Evolutionary conservation across 2,329 filamentous ascomycete species (phyloP), one percentile per base, ranked within the genome.

Genomic region (Calonectria hawksworthii): DNA sequence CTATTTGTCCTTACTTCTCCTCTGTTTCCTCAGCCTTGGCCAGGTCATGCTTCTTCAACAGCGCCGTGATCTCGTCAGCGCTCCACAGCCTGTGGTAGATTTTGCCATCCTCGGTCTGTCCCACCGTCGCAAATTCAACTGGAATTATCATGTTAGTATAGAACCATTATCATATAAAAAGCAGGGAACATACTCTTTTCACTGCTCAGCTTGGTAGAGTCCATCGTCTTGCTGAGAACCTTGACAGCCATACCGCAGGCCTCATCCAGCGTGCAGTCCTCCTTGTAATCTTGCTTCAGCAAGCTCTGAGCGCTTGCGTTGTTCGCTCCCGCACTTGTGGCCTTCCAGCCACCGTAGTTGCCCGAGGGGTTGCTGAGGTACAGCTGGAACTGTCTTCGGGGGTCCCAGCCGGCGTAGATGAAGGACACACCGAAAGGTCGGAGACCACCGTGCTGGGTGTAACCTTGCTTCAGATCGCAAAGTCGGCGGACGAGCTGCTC

Each of bases 151-250:
- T 26, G 34, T 63, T 41, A 63, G 56, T 30, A 9, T 21, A 16
- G 26, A 41, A 18, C 7, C 9, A 10, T 30, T 16, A 16, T 14
- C n/a, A n/a, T n/a, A n/a, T n/a, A 47, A n/a, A 28, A 47, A 23
- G 13, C 1, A 26, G 8, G 47, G 8, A 10, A 41, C 95, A 86
- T 88, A 98, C 96, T 98, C 92, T 99, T 99, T 91, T 99, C 97
- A 84, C 96, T 98, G 89, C 96, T 98, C 84, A 99, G 88, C 90
- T 98, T 99, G 70, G 96, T 99, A 70, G 96, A 98, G 86, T 99
- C 97, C 98, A 99, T 99, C 8, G 97, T 99, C 93, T 99, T 99
- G 91, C 97, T 99, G 79, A 99, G 88, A 77, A 99, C 97, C 91
- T 99, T 99, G 85, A 99, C 97, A 14, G 97, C 97, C 90, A 98